Evolutionary conservation across 139 green algal genomes (phyloP).

Genomic region (Diplosphaera chodatii): DNA sequence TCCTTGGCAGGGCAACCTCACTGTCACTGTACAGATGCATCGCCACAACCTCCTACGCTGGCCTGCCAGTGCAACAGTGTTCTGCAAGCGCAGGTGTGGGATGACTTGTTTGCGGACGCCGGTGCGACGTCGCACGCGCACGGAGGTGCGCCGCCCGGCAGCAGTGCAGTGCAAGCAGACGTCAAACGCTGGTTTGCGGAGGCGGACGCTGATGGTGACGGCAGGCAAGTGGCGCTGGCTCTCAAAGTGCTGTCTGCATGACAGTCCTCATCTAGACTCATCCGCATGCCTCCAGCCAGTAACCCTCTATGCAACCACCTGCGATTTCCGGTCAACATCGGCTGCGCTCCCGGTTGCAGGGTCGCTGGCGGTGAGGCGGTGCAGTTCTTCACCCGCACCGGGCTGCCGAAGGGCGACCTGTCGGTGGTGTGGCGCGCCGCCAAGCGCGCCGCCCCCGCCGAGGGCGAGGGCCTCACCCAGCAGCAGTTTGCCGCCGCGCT

Average conservation of each 20-base stretch:
- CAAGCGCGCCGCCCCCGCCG: conserved; percentile 17
- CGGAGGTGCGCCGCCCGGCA: not conserved
- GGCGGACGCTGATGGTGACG: conserved; percentile 35
- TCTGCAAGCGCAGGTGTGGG: not conserved
- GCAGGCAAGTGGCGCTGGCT: too few species aligned
- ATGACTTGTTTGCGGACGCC: not conserved
- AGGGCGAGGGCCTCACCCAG: conserved; percentile 27
- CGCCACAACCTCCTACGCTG: too few species aligned
- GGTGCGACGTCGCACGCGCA: not conserved
- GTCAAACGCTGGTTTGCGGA: conserved; percentile 31
- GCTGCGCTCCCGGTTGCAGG: too few species aligned
- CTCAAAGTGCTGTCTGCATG: too few species aligned
- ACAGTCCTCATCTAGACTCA: too few species aligned
- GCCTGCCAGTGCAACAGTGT: too few species aligned
- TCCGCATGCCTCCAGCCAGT: too few species aligned
- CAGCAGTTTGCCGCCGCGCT: conserved; percentile 35
- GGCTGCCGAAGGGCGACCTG: conserved; percentile 23
- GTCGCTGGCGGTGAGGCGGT: conserved; percentile 32
- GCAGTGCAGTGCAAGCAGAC: conserved; percentile 13
- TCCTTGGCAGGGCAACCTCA: too few species aligned
- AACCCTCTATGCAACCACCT: too few species aligned
- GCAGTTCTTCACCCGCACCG: conserved; percentile 34
- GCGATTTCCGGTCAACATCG: too few species aligned
- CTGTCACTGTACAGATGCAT: too few species aligned
- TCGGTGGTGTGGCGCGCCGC: conserved; percentile 34